A percentile compares a stretch with the other conserved stretches of the same genome.
phyloP scores from a whole-genome alignment of 2,329 filamentous ascomycete species.

The Didymella sp. region DNA sequence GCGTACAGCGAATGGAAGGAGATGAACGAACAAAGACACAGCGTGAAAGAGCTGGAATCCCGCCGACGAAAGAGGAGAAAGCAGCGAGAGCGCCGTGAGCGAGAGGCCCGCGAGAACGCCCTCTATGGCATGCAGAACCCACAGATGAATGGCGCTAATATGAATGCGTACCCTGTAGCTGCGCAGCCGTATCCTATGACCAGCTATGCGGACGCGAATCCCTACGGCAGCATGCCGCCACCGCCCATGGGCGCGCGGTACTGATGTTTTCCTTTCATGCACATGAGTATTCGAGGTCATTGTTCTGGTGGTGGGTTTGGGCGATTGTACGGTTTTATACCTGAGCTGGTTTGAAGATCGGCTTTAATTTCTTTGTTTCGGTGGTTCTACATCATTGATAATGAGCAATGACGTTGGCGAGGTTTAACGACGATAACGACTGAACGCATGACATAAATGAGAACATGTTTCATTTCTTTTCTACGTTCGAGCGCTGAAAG shows the following conservation, averaged over 20 bases:
- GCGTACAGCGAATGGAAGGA: constrained; percentile 72
- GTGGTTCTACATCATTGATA: background rate
- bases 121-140: constrained; percentile 45
- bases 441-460: constrained; percentile 7
- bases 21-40: constrained; percentile 66
- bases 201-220: constrained; percentile 55
- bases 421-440: constrained; percentile 6
- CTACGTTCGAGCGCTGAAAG: background rate
- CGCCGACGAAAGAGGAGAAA: constrained; percentile 57
- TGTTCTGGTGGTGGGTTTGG: background rate
- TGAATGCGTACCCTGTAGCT: constrained; percentile 50
- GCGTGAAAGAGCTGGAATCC: constrained; percentile 62
- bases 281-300: background rate
- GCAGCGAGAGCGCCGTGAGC: constrained; percentile 51
- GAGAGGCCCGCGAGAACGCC: constrained; percentile 54
- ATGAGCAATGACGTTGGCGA: background rate
- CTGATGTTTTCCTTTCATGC: constrained; percentile 17
- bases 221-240: constrained; percentile 52
- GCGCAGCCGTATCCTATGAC: constrained; percentile 47
- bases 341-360: constrained; percentile 7
- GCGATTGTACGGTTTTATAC: constrained; percentile 13
- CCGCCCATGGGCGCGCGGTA: constrained; percentile 51
- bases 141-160: constrained; percentile 41
- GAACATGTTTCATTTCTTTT: background rate
- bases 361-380: constrained; percentile 7